These are phyloP conservation scores for Phytophthora sp. DNA, from an alignment of 352 stramenopile genomes.

Conservation along the genomic window DNA sequence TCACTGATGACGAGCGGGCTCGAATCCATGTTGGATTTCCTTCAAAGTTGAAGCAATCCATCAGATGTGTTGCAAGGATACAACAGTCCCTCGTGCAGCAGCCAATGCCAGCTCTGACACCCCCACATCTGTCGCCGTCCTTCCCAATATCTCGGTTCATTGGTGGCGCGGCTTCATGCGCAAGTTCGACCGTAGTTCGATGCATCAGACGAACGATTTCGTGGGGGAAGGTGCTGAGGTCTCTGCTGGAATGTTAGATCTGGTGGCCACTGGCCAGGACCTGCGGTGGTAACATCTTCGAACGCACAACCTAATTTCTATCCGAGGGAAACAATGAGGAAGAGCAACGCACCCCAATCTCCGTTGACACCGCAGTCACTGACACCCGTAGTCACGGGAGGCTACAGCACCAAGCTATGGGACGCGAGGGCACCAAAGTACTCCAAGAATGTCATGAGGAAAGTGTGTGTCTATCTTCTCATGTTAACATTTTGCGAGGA, in stretches of 20 bases:
- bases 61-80: not conserved
- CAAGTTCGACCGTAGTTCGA: not conserved
- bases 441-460: slow-evolving; percentile 54
- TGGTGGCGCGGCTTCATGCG: not conserved
- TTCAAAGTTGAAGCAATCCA: not conserved
- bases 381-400: slow-evolving; percentile 6
- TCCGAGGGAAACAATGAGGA: slow-evolving; percentile 2
- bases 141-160: not conserved
- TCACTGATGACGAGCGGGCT: not conserved
- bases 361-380: slow-evolving; percentile 15
- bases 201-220: not conserved
- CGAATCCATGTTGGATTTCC: not conserved
- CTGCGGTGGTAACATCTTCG: not conserved
- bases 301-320: slow-evolving; percentile 2
- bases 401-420: slow-evolving; percentile 38
- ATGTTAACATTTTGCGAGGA: slow-evolving; percentile 47
- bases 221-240: not conserved
- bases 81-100: not conserved
- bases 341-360: slow-evolving; percentile 1
- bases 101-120: not conserved
- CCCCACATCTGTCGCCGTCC: not conserved
- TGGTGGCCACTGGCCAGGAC: not conserved
- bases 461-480: slow-evolving; percentile 62
- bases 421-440: slow-evolving; percentile 54
- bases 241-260: not conserved